Conservation (phyloP, 1,284 basidiomycete species). For the Boletellus deceptivus region DNA sequence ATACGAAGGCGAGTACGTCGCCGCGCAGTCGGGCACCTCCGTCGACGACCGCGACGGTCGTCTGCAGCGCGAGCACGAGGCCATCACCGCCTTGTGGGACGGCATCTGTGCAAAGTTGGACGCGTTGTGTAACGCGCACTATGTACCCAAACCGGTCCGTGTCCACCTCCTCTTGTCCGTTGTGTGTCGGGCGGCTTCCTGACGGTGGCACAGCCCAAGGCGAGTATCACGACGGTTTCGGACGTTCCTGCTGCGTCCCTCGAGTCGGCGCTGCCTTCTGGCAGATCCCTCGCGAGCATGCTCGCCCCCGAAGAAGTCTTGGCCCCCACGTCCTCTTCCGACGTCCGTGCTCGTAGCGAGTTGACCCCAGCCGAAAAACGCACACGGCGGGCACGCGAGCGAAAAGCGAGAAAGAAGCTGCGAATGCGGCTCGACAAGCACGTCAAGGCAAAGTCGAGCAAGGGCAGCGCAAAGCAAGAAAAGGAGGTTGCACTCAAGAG, state of each 20-base stretch:
- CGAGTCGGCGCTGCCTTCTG: conserved; percentile 89
- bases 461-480: conserved; percentile 62
- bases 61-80: conserved; percentile 85
- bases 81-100: conserved; percentile 83
- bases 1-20: conserved; percentile 91
- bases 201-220: conserved; percentile 68
- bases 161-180: too few relatives aligned
- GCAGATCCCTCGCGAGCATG: conserved; percentile 73
- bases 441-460: conserved; percentile 41
- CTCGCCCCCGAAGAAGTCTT: conserved; percentile 95
- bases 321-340: conserved; percentile 50
- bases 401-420: conserved; percentile 73
- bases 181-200: not conserved
- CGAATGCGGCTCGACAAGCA: conserved; percentile 70
- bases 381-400: conserved; percentile 64
- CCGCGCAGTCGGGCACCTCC: conserved; percentile 52
- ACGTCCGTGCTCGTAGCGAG: conserved; percentile 70
- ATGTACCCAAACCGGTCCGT: conserved; percentile 88
- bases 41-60: conserved; percentile 86
- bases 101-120: conserved; percentile 88
- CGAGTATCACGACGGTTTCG: conserved; percentile 81
- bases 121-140: conserved; percentile 93
- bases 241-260: conserved; percentile 85
- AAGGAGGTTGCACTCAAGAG: conserved; percentile 79
- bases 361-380: conserved; percentile 87